A percentile compares a stretch with the other conserved stretches of the same genome.
These are phyloP conservation scores for Aspergillus candidus DNA, from an alignment of 2,329 filamentous ascomycete genomes.

Conservation along the genomic window DNA sequence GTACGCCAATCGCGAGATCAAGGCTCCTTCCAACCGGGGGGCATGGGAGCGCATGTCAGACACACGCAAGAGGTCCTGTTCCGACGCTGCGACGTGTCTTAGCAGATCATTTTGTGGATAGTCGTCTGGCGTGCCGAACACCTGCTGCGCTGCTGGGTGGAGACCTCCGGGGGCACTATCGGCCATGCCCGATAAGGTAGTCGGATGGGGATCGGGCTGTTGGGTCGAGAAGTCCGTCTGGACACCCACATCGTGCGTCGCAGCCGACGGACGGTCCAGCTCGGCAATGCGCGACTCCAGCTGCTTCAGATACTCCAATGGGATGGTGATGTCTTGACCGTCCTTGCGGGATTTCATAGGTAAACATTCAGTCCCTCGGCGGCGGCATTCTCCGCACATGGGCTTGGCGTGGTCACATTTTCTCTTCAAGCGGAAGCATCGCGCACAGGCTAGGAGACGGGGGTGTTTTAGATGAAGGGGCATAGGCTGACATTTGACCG, in stretches of 20 bases:
- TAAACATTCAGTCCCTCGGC: constrained; percentile 23
- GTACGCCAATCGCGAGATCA: constrained; percentile 1
- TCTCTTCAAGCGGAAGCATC: constrained; percentile 25
- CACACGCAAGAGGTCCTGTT: not conserved
- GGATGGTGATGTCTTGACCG: constrained; percentile 21
- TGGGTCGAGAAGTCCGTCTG: constrained; percentile 15
- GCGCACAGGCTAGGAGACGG: constrained; percentile 22
- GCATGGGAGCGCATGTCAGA: not conserved
- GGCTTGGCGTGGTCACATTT: constrained; percentile 26
- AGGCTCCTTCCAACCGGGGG: not conserved
- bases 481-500: constrained; percentile 2
- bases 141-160: no score
- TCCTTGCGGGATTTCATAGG: constrained; percentile 19
- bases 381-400: constrained; percentile 23
- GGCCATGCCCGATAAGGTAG: not conserved
- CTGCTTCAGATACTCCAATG: constrained; percentile 20
- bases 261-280: constrained; percentile 7
- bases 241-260: constrained; percentile 16
- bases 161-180: not conserved
- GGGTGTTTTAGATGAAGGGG: constrained; percentile 8
- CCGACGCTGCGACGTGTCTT: not conserved
- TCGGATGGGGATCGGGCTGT: not conserved
- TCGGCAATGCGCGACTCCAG: constrained; percentile 19
- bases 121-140: no score
- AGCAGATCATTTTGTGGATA: not conserved